Evolutionary conservation across 768 basidiomycete genomes (phyloP), one percentile per base, ranked within the genome.

Genomic region (Dentipellis fragilis): DNA sequence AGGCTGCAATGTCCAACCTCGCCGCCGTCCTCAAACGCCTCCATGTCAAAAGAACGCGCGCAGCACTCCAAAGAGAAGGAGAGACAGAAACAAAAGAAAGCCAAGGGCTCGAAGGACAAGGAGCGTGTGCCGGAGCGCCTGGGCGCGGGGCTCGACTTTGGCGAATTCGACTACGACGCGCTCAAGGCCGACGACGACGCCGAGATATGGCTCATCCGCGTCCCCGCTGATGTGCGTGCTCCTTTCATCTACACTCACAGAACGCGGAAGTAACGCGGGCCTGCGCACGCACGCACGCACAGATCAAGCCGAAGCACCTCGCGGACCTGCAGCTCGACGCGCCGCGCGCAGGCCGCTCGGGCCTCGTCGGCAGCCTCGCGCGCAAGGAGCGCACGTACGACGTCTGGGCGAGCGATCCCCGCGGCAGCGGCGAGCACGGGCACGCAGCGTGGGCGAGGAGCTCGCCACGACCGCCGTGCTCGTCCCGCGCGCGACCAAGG

Each of bases 151-250:
- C 36, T 57, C 19, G 61, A 62, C 2, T 62, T 57, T 35, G 61
- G 61, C 3, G 61, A 57, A 14, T 60, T 62, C 45, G 61, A 62
- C 37, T 60, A 57, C 29, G 61, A 62, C 17, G 39, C 61, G 16
- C 46, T 62, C 19, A 56, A 54, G 10, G 56, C 50, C 14, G 59
- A 55, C n/a, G 58, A 57, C 1, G 54, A 49, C 17, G 58, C 54
- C 0, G 61, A 62, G 56, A 59, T 62, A n/a, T 62, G 61, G 61
- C 51, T 62, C 8, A 48, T 62, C 10, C 58, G 61, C 3, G 59
- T 47, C 9, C 61, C 59, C n/a, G 39, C 14, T 8, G 16, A 34
- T 0, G 61, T 62, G 37, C 59, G 61, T 51, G n/a, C 2, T 10
- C 10, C 8, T 36, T 10, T 35, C 22, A 7, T 23, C 14, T 12